Percentiles rank a stretch among this genome's conserved stretches.
These are phyloP conservation scores for Phyllosticta citrichinensis DNA, from an alignment of 2,329 filamentous ascomycete genomes.

Conservation along the genomic window DNA sequence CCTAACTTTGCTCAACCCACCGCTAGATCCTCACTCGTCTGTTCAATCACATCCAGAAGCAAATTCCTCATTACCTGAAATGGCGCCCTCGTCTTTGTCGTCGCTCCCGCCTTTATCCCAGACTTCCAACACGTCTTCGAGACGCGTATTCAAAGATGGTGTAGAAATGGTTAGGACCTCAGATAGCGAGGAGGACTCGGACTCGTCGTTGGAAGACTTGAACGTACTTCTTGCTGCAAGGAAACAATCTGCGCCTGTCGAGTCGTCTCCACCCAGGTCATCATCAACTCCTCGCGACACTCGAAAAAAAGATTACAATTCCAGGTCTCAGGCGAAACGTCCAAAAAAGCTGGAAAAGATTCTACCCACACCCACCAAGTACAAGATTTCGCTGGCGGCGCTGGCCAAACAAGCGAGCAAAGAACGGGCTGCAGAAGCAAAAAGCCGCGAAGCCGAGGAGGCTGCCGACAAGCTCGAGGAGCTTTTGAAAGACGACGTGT, in stretches of 20 bases:
- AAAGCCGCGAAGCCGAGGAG: conserved; percentile 16
- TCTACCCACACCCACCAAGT: conserved; percentile 11
- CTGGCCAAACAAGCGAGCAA: conserved; percentile 18
- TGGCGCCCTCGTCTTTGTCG: conserved; percentile 19
- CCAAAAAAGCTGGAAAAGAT: not conserved
- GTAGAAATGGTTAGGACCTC: conserved; percentile 48
- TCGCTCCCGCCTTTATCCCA: conserved; percentile 11
- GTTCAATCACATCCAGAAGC: too few relatives aligned
- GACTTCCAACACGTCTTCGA: conserved; percentile 30
- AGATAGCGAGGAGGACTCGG: conserved; percentile 54
- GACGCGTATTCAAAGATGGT: conserved; percentile 44
- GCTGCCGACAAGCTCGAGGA: conserved; percentile 42
- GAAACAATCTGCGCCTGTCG: conserved; percentile 4
- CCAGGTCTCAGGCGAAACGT: not conserved
- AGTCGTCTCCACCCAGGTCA: conserved; percentile 12
- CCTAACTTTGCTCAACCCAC: not conserved
- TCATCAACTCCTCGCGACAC: conserved; percentile 9
- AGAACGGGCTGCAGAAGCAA: conserved; percentile 24
- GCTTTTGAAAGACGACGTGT: not conserved
- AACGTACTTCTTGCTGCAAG: conserved; percentile 7
- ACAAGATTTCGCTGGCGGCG: conserved; percentile 32
- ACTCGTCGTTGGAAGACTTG: conserved; percentile 36
- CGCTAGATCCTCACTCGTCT: not conserved
- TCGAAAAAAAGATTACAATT: not conserved
- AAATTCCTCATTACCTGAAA: too few relatives aligned